phyloP scores from a whole-genome alignment of 2,329 filamentous ascomycete genomes.

The Verticillium klebahnii region DNA sequence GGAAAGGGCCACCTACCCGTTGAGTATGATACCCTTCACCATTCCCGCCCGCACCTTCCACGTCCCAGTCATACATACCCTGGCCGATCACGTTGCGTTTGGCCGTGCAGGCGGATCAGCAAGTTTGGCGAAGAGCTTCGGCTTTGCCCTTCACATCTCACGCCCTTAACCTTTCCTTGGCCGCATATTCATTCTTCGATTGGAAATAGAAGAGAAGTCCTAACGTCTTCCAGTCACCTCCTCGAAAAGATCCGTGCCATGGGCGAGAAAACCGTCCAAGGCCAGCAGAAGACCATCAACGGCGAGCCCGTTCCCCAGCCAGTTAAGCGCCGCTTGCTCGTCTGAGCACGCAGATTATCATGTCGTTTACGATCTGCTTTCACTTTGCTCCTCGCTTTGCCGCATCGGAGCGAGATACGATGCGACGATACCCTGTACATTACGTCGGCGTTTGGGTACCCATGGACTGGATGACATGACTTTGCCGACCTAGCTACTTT shows the following conservation, averaged over 20 bases:
- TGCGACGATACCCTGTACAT: neutral
- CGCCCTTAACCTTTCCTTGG: neutral
- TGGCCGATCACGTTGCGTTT: too few relatives aligned
- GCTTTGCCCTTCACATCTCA: neutral
- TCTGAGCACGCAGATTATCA: constrained; percentile 19
- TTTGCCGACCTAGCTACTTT: neutral
- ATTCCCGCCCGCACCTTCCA: constrained; percentile 13
- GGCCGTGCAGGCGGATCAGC: constrained; percentile 3
- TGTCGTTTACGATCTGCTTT: neutral
- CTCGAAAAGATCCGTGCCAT: constrained; percentile 49
- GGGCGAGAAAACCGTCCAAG: constrained; percentile 30
- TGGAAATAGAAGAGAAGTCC: constrained; percentile 6
- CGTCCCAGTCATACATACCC: constrained; percentile 12
- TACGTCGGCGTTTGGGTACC: constrained; percentile 4
- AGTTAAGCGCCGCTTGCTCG: constrained; percentile 40
- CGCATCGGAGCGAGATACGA: neutral
- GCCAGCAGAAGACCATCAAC: constrained; percentile 25
- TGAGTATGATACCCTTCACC: constrained; percentile 41
- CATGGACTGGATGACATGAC: neutral
- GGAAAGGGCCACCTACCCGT: constrained; percentile 49
- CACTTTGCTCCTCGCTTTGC: neutral
- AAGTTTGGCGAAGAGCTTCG: neutral
- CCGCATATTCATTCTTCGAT: neutral
- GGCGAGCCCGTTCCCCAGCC: constrained; percentile 31
- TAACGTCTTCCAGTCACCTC: constrained; percentile 44